phyloP scores from a whole-genome alignment of 2,329 filamentous ascomycete genomes.

The Sclerotinia sclerotiorum region DNA sequence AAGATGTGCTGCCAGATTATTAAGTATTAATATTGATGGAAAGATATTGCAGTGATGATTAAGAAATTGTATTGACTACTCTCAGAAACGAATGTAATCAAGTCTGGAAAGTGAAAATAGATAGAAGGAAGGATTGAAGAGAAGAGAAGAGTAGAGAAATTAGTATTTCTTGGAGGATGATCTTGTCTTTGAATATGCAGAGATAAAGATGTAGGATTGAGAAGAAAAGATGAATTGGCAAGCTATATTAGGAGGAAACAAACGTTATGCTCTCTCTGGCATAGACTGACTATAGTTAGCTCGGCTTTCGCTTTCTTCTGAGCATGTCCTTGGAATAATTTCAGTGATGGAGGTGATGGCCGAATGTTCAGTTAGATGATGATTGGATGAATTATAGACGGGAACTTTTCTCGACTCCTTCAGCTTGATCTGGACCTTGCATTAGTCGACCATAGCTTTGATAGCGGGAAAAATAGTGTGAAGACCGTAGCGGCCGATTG shows the following conservation, averaged over 20 bases:
- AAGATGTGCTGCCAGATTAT: background rate
- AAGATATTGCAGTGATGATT: background rate
- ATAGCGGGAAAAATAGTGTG: background rate
- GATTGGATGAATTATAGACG: background rate
- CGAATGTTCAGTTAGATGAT: background rate
- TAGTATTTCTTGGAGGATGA: background rate
- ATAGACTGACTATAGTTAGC: background rate
- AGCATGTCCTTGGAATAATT: background rate
- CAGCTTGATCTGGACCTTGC: conserved; percentile 7
- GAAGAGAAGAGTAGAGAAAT: background rate
- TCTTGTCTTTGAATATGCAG: background rate
- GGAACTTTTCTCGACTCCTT: background rate
- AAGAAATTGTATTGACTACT: background rate
- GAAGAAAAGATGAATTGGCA: background rate
- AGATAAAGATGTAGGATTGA: background rate
- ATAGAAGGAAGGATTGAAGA: background rate
- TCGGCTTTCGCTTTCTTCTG: background rate
- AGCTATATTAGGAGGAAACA: background rate
- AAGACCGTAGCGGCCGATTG: background rate
- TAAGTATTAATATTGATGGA: background rate
- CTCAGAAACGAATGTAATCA: background rate
- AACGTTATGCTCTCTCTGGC: background rate
- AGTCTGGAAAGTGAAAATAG: background rate
- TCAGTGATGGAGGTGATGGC: background rate
- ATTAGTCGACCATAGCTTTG: conserved; percentile 1